Evolutionary conservation across 306 rosid genomes (phyloP).

Genomic region (Rubus idaeus): DNA sequence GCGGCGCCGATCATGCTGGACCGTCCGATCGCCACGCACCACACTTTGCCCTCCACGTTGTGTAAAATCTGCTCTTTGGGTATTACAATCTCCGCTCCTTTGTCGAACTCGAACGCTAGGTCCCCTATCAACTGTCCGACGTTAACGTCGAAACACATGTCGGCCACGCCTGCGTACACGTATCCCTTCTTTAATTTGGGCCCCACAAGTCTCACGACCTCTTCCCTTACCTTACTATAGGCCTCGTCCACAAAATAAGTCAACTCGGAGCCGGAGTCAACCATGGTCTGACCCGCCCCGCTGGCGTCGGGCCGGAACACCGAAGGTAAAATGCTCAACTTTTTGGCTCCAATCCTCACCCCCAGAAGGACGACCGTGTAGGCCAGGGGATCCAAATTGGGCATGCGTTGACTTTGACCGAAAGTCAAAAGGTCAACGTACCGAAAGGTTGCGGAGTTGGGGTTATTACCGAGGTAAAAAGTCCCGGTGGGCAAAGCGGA

Average conservation of each 20-base stretch:
- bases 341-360: slow-evolving; percentile 47
- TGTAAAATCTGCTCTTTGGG: slow-evolving; percentile 49
- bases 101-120: slow-evolving; percentile 63
- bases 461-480: slow-evolving; percentile 71
- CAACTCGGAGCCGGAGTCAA: slow-evolving; percentile 85
- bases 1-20: slow-evolving; percentile 65
- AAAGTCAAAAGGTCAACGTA: slow-evolving; percentile 59
- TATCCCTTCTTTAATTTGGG: slow-evolving; percentile 57
- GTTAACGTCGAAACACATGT: slow-evolving; percentile 65
- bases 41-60: slow-evolving; percentile 73
- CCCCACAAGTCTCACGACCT: slow-evolving; percentile 55
- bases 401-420: slow-evolving; percentile 57
- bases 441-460: slow-evolving; percentile 42
- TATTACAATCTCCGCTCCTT: slow-evolving; percentile 66
- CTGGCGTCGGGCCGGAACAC: slow-evolving; percentile 57
- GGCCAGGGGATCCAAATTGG: slow-evolving; percentile 78
- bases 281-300: slow-evolving; percentile 89
- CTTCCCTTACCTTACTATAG: slow-evolving; percentile 53
- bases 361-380: slow-evolving; percentile 64
- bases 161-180: slow-evolving; percentile 55
- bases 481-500: slow-evolving; percentile 42
- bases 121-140: slow-evolving; percentile 67
- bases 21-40: slow-evolving; percentile 76
- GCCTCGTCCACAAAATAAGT: slow-evolving; percentile 73
- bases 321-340: slow-evolving; percentile 35